Evolutionary conservation across 495 filamentous ascomycete genomes (phyloP), one percentile per base, ranked within the genome.

Genomic region (Alectoria sarmentosa): DNA sequence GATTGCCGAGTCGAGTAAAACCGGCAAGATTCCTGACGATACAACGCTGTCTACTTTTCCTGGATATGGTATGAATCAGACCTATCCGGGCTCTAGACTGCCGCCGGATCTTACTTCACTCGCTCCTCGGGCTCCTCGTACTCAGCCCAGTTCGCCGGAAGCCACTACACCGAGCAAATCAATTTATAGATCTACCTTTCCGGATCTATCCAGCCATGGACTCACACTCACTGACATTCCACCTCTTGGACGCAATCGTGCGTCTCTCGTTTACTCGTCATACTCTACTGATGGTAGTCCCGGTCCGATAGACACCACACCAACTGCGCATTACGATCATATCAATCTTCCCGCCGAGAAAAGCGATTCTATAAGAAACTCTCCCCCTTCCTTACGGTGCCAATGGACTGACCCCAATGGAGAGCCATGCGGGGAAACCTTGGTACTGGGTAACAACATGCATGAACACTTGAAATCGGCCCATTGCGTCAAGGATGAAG

Each of bases 391-490:
- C 1, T 6, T 52, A 17, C 52, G 1, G 30, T 55, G 52, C 30
- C 52, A 55, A 34, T 55, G 52, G 52, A 30, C 52, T 21, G 52
- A 55, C 52, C n/a, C 30, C 30, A 55, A 34, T 36, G 52, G 30
- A 21, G 8, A 59, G 9, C 48, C 60, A 21, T 62, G 60, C 19
- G 60, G 60, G 10, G n/a, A 30, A 19, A 34, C 32, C 42, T 32
- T 62, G 14, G 19, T 9, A 30, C n/a, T 28, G 23, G 60, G 60
- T 23, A 32, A 55, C 19, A 46, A 62, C 10, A 44, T 62, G 46
- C 60, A 62, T 36, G 60, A 62, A 44, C 60, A 62, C 19, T 34
- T 62, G 15, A 62, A 62, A 62, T 15, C 15, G 21, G 60, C 44
- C 17, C 60, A 62, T 23, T 17, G 46, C 11, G 44, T 62, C 23